Base-by-base conservation (phyloP, 345 rosid species). In the Erucastrum elatum region DNA sequence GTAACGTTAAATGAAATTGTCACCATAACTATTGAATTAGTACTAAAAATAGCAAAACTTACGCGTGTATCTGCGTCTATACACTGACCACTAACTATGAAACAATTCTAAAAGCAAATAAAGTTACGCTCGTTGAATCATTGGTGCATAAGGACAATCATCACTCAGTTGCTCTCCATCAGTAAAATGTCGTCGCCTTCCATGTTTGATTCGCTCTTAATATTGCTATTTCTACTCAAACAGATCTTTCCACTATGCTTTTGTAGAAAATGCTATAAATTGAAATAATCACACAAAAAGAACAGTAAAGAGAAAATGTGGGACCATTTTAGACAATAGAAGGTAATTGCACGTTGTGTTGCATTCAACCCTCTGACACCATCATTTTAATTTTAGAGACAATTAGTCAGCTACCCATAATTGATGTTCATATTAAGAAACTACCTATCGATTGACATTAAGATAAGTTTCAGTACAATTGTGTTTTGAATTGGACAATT, bases 331-430 rank as follows among this genome's bases (percentile, higher is more conserved):
- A 76, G 80, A 76, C 80, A 76, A 31, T 10, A 61, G 68, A 76
- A 68, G 74, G 55, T 26, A 31, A 76, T 46, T 68, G 80, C 80
- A 76, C 74, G 80, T 76, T 76, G 55, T 68, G 25, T 9, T 76
- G 80, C 80, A 76, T 76, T 68, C 80, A 76, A 68, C 63, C 9
- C 27, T 76, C 80, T 76, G 80, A 76, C 74, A 76, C 59, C 29
- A 76, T 68, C 74, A 17, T 68, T 67, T 59, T 27, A 29, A 5
- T 29, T 59, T 61, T 12, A 58, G 13, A n/a, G n/a, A n/a, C n/a
- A n/a, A n/a, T n/a, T n/a, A n/a, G n/a, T n/a, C n/a, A n/a, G n/a
- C n/a, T n/a, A n/a, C n/a, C n/a, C n/a, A n/a, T n/a, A n/a, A n/a
- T n/a, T n/a, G n/a, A n/a, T n/a, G n/a, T n/a, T n/a, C n/a, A n/a